Conservation (phyloP, 257 asterid genomes). For the Solanum lycopersicoides region DNA sequence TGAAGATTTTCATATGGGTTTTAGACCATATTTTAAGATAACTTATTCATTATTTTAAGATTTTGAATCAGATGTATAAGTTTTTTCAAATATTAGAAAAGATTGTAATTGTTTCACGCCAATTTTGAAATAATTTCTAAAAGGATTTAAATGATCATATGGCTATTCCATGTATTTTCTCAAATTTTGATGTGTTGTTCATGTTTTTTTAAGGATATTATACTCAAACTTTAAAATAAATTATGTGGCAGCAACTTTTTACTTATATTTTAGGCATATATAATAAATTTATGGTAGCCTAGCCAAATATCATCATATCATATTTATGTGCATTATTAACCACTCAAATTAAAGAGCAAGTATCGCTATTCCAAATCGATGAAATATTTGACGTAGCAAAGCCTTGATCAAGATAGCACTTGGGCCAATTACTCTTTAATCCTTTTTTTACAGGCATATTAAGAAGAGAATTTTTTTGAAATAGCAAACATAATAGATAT, state of each 20-base stretch:
- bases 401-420: not conserved
- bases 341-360: not conserved
- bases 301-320: not conserved
- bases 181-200: not conserved
- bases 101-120: not conserved
- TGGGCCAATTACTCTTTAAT: not conserved
- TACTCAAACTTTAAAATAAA: not conserved
- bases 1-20: not conserved
- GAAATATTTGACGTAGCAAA: not conserved
- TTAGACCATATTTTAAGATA: not conserved
- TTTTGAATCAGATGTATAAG: no score
- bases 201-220: not conserved
- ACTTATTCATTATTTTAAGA: no score
- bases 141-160: not conserved
- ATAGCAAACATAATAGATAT: no score
- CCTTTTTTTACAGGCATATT: no score
- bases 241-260: not conserved
- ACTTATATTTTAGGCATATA: not conserved
- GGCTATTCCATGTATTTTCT: not conserved
- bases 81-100: no score
- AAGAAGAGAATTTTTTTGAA: no score
- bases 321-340: not conserved
- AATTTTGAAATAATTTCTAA: not conserved
- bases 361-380: not conserved
- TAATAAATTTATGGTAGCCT: no score